Evolutionary conservation across 352 stramenopile genomes (phyloP), one percentile per base, ranked within the genome.

Genomic region (Phytophthora meadii): DNA sequence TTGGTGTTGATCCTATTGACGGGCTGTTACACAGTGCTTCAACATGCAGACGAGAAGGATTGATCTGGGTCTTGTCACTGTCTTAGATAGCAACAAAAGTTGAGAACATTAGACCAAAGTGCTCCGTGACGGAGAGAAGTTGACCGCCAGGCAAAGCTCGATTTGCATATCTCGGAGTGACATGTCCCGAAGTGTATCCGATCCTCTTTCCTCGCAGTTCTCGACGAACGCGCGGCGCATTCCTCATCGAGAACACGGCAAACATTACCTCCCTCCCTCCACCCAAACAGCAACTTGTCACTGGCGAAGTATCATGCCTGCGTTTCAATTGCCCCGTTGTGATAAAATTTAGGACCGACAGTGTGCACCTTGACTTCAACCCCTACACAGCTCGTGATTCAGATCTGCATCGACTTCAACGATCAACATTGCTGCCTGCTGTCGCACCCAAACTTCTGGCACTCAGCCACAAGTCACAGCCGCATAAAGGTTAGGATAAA

Each of bases 121-220:
- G 30, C 7, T 34, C 19, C 36, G 93, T 99, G 27, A 99, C 27
- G 6, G 27, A 30, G 4, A 4, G 27, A 30, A 30, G 27, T 98
- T 76, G 97, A 88, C 36, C 14, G 22, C 97, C 83, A 75, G 99
- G 96, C 88, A 92, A 49, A 91, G 98, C 65, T 94, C 98, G 84
- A 99, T 99, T 68, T 54, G 94, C 99, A 19, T 99, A 99, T 82
- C 90, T 17, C 22, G 15, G 17, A 60, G 52, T 60, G 65, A 73
- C 47, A 69, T 69, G 65, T 63, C 54, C 54, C 47, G 40, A 61
- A 17, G 17, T 36, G 52, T 64, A 72, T 52, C 30, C 30, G 30
- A 36, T 36, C 45, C 28, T 67, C 17, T 30, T 22, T 40, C 32
- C 12, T 59, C 34, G 27, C 50, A 41, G 46, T 60, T 70, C 30